phyloP scores from a whole-genome alignment of 331 rosid genomes.

The Rhamnella rubrinervis region DNA sequence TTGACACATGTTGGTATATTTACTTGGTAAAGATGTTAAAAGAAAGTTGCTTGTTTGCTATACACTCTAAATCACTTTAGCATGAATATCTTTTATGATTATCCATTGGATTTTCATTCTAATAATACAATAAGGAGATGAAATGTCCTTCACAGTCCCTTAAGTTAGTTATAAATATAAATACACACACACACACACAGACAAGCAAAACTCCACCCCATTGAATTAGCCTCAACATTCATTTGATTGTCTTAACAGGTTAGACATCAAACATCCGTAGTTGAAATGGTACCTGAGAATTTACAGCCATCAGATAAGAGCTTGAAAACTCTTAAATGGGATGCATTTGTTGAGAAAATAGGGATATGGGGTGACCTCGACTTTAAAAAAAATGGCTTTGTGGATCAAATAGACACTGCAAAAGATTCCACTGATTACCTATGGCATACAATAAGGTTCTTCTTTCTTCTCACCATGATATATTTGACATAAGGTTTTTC shows the following conservation, averaged over 20 bases:
- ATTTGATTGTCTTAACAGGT: conserved; percentile 52
- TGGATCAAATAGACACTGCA: conserved; percentile 90
- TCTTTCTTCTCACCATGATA: conserved; percentile 14
- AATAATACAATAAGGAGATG: too few species aligned
- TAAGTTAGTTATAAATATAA: too few species aligned
- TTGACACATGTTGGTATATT: too few species aligned
- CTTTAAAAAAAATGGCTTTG: conserved; percentile 66
- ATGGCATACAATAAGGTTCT: conserved; percentile 89
- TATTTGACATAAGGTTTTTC: too few species aligned
- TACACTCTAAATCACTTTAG: too few species aligned
- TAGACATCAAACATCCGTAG: conserved; percentile 50
- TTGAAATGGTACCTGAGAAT: conserved; percentile 70
- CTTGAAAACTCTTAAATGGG: conserved; percentile 58
- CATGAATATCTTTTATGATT: too few species aligned
- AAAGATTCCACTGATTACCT: conserved; percentile 91
- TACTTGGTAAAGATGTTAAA: too few species aligned
- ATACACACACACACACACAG: too few species aligned
- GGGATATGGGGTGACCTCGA: conserved; percentile 88
- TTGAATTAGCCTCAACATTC: not conserved
- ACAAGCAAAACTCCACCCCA: not conserved
- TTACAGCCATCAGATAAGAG: conserved; percentile 54
- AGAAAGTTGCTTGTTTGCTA: too few species aligned
- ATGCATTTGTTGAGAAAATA: conserved; percentile 63
- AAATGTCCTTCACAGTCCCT: too few species aligned
- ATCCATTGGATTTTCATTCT: too few species aligned